phyloP scores from a whole-genome alignment of 768 basidiomycete genomes.

The Hortiboletus flavorubellus region DNA sequence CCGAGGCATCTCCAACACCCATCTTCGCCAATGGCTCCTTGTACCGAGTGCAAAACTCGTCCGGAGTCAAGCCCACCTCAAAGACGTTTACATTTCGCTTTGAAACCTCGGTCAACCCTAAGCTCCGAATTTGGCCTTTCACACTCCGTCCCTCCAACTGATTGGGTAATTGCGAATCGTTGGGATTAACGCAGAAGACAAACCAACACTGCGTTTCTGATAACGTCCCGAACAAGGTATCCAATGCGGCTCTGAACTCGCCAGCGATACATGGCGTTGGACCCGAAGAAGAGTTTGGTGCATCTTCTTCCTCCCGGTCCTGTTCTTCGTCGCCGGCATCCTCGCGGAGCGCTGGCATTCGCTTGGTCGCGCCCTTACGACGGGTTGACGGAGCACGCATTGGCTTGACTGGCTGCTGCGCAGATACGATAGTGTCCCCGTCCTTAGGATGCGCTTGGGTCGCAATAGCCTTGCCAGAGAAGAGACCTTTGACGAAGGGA shows the following conservation, averaged over 20 bases:
- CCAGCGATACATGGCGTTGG: conserved; percentile 45
- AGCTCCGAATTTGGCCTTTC: conserved; percentile 84
- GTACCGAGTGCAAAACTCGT: conserved; percentile 87
- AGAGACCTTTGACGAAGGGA: conserved; percentile 88
- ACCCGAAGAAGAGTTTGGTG: conserved; percentile 29
- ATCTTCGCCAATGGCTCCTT: conserved; percentile 46
- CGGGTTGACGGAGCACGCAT: conserved; percentile 91
- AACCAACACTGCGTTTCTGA: no score
- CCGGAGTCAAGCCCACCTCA: conserved; percentile 81
- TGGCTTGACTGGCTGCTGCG: conserved; percentile 90
- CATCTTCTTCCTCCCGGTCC: conserved; percentile 47
- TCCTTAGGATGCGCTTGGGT: conserved; percentile 90
- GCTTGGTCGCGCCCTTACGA: conserved; percentile 70
- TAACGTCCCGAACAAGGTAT: no score
- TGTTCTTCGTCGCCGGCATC: conserved; percentile 35
- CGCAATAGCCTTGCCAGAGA: conserved; percentile 84
- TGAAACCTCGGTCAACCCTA: conserved; percentile 77
- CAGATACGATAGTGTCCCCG: conserved; percentile 93
- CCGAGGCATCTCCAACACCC: conserved; percentile 45
- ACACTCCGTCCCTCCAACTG: conserved; percentile 81
- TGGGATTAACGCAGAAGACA: no score
- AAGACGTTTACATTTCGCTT: conserved; percentile 63
- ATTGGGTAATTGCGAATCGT: no score
- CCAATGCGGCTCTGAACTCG: no score
- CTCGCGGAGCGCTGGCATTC: conserved; percentile 39